Conservation (phyloP, 2,329 filamentous ascomycete genomes). For the Fusarium goolgardi region DNA sequence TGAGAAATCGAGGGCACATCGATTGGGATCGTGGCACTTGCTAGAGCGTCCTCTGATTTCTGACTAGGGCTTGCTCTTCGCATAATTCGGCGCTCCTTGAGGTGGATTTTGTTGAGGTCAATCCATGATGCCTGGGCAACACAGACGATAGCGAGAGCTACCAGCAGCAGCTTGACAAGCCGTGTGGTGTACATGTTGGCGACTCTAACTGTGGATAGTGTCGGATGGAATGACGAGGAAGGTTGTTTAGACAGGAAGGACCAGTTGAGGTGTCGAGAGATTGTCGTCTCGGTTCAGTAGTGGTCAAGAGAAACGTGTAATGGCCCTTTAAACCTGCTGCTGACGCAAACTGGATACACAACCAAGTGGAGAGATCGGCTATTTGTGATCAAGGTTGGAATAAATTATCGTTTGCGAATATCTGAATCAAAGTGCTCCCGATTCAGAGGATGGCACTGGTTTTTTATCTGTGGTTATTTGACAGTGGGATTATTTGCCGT, state of each 20-base stretch:
- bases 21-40: slow-evolving; percentile 21
- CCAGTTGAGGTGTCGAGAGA: slow-evolving; percentile 1
- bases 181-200: slow-evolving; percentile 60
- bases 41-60: slow-evolving; percentile 20
- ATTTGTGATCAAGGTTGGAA: slow-evolving; percentile 9
- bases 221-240: not conserved
- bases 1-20: slow-evolving; percentile 21
- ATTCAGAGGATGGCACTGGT: not conserved
- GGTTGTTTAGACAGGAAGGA: slow-evolving; percentile 3
- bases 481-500: slow-evolving; percentile 17
- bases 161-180: slow-evolving; percentile 60
- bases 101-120: slow-evolving; percentile 43
- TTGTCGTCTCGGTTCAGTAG: slow-evolving; percentile 14
- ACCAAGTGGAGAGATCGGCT: slow-evolving; percentile 1
- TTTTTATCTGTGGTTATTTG: slow-evolving; percentile 10
- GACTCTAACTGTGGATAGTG: slow-evolving; percentile 1
- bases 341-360: slow-evolving; percentile 19
- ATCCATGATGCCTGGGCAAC: slow-evolving; percentile 58
- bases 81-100: slow-evolving; percentile 35
- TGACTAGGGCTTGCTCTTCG: slow-evolving; percentile 40
- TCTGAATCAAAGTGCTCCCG: slow-evolving; percentile 16
- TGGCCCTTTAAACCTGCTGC: slow-evolving; percentile 8
- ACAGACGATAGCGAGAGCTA: slow-evolving; percentile 60
- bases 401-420: slow-evolving; percentile 9
- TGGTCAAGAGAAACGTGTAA: slow-evolving; percentile 14